A percentile compares a stretch with the other conserved stretches of the same genome.
phyloP scores from a whole-genome alignment of 441 rosid species.

The Bruguiera hainesii region DNA sequence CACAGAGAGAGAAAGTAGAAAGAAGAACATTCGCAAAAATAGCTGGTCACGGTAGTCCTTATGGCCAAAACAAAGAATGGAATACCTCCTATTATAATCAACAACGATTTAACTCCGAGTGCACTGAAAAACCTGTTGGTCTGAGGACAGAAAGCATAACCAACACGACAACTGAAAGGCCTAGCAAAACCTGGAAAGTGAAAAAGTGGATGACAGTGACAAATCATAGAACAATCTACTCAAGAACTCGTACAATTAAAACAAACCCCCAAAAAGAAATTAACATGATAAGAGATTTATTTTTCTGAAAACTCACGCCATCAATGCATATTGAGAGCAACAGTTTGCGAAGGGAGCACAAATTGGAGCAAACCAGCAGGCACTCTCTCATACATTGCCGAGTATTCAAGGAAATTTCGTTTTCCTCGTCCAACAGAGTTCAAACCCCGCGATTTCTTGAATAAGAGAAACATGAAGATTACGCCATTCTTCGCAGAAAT shows the following conservation, averaged over 20 bases:
- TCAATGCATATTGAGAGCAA: too few species aligned
- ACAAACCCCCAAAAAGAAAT: not conserved
- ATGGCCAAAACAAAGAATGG: slow-evolving; percentile 93
- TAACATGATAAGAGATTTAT: not conserved
- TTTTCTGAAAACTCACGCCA: too few species aligned
- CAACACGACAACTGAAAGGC: slow-evolving; percentile 77
- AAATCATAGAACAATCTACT: slow-evolving; percentile 1
- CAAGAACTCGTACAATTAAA: not conserved
- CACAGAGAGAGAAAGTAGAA: not conserved
- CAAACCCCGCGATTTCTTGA: too few species aligned
- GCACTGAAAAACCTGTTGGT: slow-evolving; percentile 83
- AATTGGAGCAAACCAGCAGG: too few species aligned
- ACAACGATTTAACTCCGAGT: slow-evolving; percentile 74
- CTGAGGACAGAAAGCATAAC: slow-evolving; percentile 91
- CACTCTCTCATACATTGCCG: too few species aligned
- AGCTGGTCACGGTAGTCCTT: slow-evolving; percentile 29
- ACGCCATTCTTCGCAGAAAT: too few species aligned
- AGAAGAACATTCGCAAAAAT: not conserved
- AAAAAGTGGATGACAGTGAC: slow-evolving; percentile 8
- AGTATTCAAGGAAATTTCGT: too few species aligned
- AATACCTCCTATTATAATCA: slow-evolving; percentile 93
- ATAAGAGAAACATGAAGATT: too few species aligned
- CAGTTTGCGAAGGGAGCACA: too few species aligned
- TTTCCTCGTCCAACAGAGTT: too few species aligned
- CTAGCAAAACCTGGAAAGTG: slow-evolving; percentile 70